Evolutionary conservation across 345 rosid species (phyloP).

Genomic region (Pugionium cornutum): DNA sequence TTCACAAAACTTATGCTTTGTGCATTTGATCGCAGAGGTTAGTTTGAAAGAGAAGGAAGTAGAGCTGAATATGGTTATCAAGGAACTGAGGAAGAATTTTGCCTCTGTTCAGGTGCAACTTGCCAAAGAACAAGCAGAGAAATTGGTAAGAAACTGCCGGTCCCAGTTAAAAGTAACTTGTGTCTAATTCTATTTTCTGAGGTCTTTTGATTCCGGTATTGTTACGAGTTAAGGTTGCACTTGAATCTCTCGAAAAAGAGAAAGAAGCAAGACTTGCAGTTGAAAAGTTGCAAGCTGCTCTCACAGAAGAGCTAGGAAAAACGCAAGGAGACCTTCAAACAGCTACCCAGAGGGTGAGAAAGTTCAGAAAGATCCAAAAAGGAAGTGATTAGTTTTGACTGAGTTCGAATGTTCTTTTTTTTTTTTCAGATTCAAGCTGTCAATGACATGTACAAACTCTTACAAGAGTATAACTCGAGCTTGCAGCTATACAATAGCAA

Average conservation of each 20-base stretch:
- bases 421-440: slow-evolving; percentile 70
- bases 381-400: slow-evolving; percentile 4
- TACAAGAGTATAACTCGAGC: slow-evolving; percentile 94
- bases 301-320: slow-evolving; percentile 76
- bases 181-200: slow-evolving; percentile 8
- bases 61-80: slow-evolving; percentile 80
- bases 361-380: background rate
- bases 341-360: slow-evolving; percentile 85
- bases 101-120: slow-evolving; percentile 79
- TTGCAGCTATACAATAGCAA: slow-evolving; percentile 88
- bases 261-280: slow-evolving; percentile 62
- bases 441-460: slow-evolving; percentile 92
- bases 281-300: slow-evolving; percentile 71
- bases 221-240: slow-evolving; percentile 56
- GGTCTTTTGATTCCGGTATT: slow-evolving; percentile 21
- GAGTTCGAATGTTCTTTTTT: slow-evolving; percentile 16
- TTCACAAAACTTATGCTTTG: background rate
- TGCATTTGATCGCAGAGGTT: slow-evolving; percentile 54
- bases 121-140: slow-evolving; percentile 86
- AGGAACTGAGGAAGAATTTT: slow-evolving; percentile 78
- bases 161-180: background rate
- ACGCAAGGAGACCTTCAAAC: slow-evolving; percentile 83
- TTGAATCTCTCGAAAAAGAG: slow-evolving; percentile 72
- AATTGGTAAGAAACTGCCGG: slow-evolving; percentile 53
- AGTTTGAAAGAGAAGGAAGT: slow-evolving; percentile 80